These are phyloP conservation scores for Phytophthora tentaculata DNA, from an alignment of 352 stramenopile species.

Conservation along the genomic window DNA sequence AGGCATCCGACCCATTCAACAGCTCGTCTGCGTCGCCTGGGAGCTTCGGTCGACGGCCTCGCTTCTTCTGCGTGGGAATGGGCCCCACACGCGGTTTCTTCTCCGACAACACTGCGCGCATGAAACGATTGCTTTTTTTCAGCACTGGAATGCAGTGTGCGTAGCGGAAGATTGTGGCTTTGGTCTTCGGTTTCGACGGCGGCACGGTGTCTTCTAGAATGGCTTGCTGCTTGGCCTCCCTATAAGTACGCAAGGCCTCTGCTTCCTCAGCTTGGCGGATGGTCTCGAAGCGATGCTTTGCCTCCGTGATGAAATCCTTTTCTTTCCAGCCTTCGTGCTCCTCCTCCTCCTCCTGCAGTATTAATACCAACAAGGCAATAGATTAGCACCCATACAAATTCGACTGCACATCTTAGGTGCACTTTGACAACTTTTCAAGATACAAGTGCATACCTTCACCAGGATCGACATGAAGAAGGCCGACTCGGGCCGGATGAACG, in stretches of 20 bases:
- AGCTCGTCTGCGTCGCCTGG: slow-evolving; percentile 8
- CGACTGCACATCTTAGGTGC: no score
- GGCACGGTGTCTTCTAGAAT: slow-evolving; percentile 8
- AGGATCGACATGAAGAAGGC: slow-evolving; percentile 38
- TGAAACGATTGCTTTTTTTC: slow-evolving; percentile 37
- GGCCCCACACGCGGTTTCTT: slow-evolving; percentile 22
- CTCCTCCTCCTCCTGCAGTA: slow-evolving; percentile 32
- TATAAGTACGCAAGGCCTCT: slow-evolving; percentile 23
- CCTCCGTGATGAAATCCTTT: slow-evolving; percentile 25
- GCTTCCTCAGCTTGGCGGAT: slow-evolving; percentile 26
- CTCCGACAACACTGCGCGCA: slow-evolving; percentile 36
- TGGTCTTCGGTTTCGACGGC: slow-evolving; percentile 28
- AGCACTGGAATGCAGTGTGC: slow-evolving; percentile 32
- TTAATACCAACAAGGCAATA: neutral
- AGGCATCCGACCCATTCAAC: slow-evolving; percentile 20
- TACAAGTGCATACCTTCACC: slow-evolving; percentile 20
- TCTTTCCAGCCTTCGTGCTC: slow-evolving; percentile 33
- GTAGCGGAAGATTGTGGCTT: slow-evolving; percentile 34
- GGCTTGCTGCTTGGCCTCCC: slow-evolving; percentile 33
- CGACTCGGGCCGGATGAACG: slow-evolving; percentile 35
- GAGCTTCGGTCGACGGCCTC: slow-evolving; percentile 18
- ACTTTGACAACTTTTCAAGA: neutral
- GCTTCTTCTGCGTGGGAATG: slow-evolving; percentile 15
- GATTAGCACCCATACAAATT: neutral
- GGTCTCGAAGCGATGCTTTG: slow-evolving; percentile 23